Conservation (phyloP, 495 filamentous ascomycete species). For the Rusavskia elegans region DNA sequence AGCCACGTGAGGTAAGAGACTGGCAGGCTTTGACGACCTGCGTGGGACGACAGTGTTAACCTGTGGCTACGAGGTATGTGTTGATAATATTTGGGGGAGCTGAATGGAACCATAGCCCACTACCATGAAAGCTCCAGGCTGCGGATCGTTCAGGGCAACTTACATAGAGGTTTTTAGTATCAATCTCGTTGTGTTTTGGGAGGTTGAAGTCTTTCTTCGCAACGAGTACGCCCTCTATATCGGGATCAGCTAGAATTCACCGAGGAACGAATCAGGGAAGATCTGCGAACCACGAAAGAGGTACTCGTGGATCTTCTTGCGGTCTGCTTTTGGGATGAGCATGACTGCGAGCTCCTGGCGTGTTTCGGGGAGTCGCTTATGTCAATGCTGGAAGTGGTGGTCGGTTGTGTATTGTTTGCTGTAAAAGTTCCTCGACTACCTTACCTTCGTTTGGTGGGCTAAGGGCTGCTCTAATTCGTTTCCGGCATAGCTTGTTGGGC, state of each 20-base stretch:
- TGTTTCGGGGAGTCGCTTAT: constrained; percentile 43
- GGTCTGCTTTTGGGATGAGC: constrained; percentile 98
- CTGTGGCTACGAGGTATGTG: not conserved
- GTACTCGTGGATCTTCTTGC: constrained; percentile 99
- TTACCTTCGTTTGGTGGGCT: no score
- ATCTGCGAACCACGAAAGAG: constrained; percentile 77
- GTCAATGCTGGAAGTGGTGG: constrained; percentile 17
- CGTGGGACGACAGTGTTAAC: no score
- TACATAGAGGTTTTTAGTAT: constrained; percentile 94
- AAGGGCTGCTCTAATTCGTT: no score
- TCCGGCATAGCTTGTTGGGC: no score
- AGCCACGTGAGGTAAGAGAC: constrained; percentile 93
- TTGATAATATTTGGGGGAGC: not conserved
- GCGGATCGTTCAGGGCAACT: not conserved
- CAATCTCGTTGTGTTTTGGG: constrained; percentile 82
- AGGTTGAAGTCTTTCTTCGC: constrained; percentile 97
- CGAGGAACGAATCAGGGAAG: constrained; percentile 7
- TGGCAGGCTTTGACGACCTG: constrained; percentile 94
- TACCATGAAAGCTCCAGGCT: not conserved
- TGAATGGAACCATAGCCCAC: not conserved
- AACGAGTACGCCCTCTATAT: constrained; percentile 86
- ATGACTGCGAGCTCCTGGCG: constrained; percentile 45
- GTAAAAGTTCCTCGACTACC: not conserved
- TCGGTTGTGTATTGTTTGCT: not conserved
- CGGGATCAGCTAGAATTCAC: not conserved